These are phyloP conservation scores for Apophysomyces elegans DNA, from an alignment of 371 early-diverging fungal genomes.

Conservation along the genomic window DNA sequence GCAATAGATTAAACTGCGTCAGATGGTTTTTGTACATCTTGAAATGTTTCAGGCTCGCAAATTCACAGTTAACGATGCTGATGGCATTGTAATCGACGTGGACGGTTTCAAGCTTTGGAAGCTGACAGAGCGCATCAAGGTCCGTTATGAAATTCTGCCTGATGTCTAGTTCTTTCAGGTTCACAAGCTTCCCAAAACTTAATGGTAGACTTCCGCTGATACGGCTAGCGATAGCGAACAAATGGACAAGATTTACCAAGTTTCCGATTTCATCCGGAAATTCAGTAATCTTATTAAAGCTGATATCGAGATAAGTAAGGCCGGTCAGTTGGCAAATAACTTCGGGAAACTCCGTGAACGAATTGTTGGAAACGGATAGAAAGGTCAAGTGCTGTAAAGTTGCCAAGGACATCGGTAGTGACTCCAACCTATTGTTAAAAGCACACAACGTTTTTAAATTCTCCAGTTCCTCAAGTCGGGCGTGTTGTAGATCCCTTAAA, in stretches of 20 bases:
- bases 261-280: conserved; percentile 79
- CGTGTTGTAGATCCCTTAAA: conserved; percentile 64
- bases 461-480: conserved; percentile 66
- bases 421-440: conserved; percentile 76
- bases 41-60: conserved; percentile 46
- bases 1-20: conserved; percentile 52
- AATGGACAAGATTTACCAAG: conserved; percentile 60
- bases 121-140: conserved; percentile 58
- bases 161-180: conserved; percentile 75
- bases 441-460: conserved; percentile 67
- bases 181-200: conserved; percentile 61
- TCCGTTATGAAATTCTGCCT: conserved; percentile 76
- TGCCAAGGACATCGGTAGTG: conserved; percentile 65
- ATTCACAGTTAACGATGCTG: conserved; percentile 55
- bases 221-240: conserved; percentile 78
- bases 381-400: conserved; percentile 61
- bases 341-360: conserved; percentile 69
- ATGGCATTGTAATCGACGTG: conserved; percentile 75
- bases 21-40: conserved; percentile 66
- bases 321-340: conserved; percentile 63
- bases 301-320: conserved; percentile 77
- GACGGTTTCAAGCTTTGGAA: conserved; percentile 66
- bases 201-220: conserved; percentile 72
- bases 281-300: conserved; percentile 78
- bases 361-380: conserved; percentile 82